These are phyloP conservation scores for Protomyces gravidus DNA, from an alignment of 1,139 yeast species.

Conservation along the genomic window DNA sequence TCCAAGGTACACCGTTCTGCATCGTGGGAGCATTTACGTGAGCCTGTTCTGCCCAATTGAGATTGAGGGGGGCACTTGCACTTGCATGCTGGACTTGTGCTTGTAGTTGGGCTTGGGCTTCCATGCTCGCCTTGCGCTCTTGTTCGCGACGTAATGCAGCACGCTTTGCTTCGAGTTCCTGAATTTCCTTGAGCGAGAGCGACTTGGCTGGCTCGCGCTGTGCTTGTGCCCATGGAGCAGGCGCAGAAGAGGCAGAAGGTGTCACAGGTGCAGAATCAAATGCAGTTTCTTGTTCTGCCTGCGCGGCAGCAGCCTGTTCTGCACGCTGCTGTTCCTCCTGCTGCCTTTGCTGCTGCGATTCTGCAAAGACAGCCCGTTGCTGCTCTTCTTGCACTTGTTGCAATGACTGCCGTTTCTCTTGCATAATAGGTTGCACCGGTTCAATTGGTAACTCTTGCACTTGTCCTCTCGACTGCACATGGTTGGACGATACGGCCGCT, in stretches of 20 bases:
- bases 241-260: slow-evolving; percentile 31
- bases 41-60: slow-evolving; percentile 18
- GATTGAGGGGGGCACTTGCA: slow-evolving; percentile 3
- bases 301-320: slow-evolving; percentile 10
- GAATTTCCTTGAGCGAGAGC: slow-evolving; percentile 66
- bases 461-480: slow-evolving; percentile 4
- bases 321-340: neutral
- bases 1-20: slow-evolving; percentile 13
- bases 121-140: slow-evolving; percentile 32
- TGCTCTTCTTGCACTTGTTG: neutral
- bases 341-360: neutral
- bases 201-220: slow-evolving; percentile 38
- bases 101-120: slow-evolving; percentile 10
- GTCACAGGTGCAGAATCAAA: slow-evolving; percentile 30
- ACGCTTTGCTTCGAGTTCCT: slow-evolving; percentile 52
- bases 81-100: slow-evolving; percentile 23
- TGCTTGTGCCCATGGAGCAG: slow-evolving; percentile 49
- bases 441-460: slow-evolving; percentile 6
- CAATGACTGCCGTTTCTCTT: neutral
- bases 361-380: neutral
- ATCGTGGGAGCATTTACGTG: neutral
- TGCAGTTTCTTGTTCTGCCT: slow-evolving; percentile 31
- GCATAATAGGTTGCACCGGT: neutral
- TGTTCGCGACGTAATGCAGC: slow-evolving; percentile 43
- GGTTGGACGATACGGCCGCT: neutral